A percentile compares a stretch with the other conserved stretches of the same genome.
Conservation (phyloP, 495 filamentous ascomycete genomes). For the Echria macrotheca region DNA sequence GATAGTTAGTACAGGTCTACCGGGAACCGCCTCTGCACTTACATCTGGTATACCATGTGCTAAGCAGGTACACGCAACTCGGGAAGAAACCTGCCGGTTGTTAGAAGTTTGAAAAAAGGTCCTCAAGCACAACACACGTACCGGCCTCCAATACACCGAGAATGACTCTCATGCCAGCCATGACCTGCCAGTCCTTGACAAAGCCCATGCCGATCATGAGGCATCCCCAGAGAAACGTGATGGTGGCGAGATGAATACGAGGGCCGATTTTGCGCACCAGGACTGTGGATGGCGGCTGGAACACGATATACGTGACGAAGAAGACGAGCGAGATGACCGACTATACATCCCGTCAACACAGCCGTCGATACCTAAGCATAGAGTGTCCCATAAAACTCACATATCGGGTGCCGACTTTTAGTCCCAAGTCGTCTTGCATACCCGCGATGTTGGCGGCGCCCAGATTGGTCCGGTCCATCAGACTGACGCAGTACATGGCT, state of each 20-base stretch:
- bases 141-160: conserved; percentile 62
- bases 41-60: conserved; percentile 60
- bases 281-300: conserved; percentile 55
- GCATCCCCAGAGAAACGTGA: conserved; percentile 46
- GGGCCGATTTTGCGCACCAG: conserved; percentile 58
- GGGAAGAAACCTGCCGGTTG: conserved; percentile 48
- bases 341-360: conserved; percentile 28
- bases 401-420: conserved; percentile 36
- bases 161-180: conserved; percentile 52
- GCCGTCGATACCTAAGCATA: no score
- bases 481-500: conserved; percentile 57
- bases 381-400: no score
- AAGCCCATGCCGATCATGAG: conserved; percentile 62
- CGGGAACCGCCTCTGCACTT: conserved; percentile 4
- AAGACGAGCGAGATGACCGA: conserved; percentile 58
- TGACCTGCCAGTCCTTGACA: conserved; percentile 40
- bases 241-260: conserved; percentile 46
- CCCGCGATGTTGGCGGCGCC: conserved; percentile 57
- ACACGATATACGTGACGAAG: conserved; percentile 60
- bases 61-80: conserved; percentile 55
- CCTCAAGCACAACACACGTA: conserved; percentile 6
- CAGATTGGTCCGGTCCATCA: conserved; percentile 69
- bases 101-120: background rate
- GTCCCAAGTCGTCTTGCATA: conserved; percentile 49
- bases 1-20: background rate